These are phyloP conservation scores for Lepidium africanum DNA, from an alignment of 345 rosid genomes.

Conservation along the genomic window DNA sequence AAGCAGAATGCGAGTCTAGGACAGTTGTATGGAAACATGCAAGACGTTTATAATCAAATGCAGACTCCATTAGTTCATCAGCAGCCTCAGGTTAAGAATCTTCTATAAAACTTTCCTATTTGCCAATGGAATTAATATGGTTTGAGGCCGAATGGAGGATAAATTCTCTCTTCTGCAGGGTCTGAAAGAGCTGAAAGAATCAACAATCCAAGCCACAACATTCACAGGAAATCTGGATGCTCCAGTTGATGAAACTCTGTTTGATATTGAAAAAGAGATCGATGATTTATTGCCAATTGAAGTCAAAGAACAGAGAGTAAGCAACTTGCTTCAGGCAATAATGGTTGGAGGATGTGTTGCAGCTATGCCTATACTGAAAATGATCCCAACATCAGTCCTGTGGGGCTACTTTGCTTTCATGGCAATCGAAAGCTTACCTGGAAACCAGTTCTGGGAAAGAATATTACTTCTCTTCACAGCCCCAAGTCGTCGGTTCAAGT, in stretches of 20 bases:
- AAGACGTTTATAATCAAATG: constrained; percentile 73
- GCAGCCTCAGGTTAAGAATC: constrained; percentile 35
- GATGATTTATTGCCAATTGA: constrained; percentile 84
- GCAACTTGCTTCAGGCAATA: constrained; percentile 84
- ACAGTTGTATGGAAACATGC: constrained; percentile 77
- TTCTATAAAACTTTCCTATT: neutral
- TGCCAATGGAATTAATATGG: neutral
- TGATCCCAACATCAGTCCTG: constrained; percentile 89
- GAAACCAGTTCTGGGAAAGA: constrained; percentile 98
- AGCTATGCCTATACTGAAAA: constrained; percentile 89
- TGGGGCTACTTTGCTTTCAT: constrained; percentile 99
- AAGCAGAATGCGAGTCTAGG: constrained; percentile 67
- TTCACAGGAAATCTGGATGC: constrained; percentile 73
- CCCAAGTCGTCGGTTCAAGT: constrained; percentile 94
- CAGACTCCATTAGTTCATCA: constrained; percentile 84
- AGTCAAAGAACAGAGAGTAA: constrained; percentile 92
- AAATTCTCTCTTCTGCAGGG: constrained; percentile 40
- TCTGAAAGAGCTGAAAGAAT: constrained; percentile 75
- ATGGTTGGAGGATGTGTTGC: constrained; percentile 89
- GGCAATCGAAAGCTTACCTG: constrained; percentile 97
- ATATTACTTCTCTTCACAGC: constrained; percentile 84
- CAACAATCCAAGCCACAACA: constrained; percentile 70
- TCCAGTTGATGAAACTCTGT: constrained; percentile 72
- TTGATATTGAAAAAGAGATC: constrained; percentile 79
- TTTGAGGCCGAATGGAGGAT: neutral